Evolutionary conservation across 2,329 filamentous ascomycete species (phyloP).

Genomic region (Fusarium chlamydosporum): DNA sequence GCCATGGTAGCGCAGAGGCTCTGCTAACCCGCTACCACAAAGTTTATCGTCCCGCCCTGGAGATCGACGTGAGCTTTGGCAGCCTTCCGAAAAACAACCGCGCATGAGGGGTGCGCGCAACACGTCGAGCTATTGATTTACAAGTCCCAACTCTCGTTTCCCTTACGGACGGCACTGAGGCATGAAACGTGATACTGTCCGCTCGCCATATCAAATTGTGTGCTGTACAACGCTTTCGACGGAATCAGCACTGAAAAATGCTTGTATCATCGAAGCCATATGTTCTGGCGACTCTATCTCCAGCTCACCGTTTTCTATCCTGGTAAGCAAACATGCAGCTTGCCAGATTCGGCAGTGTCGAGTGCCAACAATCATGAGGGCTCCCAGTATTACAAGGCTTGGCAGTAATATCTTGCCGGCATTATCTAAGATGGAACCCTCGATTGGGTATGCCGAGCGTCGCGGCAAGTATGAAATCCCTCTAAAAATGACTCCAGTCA

Average conservation of each 20-base stretch:
- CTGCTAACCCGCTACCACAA: slow-evolving; percentile 40
- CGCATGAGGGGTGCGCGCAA: slow-evolving; percentile 41
- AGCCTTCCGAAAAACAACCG: slow-evolving; percentile 29
- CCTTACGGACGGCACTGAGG: slow-evolving; percentile 1
- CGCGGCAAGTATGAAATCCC: not conserved
- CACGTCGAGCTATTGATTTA: slow-evolving; percentile 14
- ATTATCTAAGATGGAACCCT: slow-evolving; percentile 17
- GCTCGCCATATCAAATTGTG: not conserved
- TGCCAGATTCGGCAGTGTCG: slow-evolving; percentile 46
- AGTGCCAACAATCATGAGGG: slow-evolving; percentile 21
- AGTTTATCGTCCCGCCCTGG: slow-evolving; percentile 46
- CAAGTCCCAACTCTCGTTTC: slow-evolving; percentile 20
- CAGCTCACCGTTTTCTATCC: slow-evolving; percentile 40
- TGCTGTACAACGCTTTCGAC: slow-evolving; percentile 22
- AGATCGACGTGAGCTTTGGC: slow-evolving; percentile 48
- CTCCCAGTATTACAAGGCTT: slow-evolving; percentile 22
- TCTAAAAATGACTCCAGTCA: slow-evolving; percentile 5
- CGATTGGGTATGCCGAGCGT: slow-evolving; percentile 20
- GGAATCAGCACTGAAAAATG: slow-evolving; percentile 14
- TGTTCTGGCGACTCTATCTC: slow-evolving; percentile 34
- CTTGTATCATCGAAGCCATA: too few species aligned
- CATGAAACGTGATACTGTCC: not conserved
- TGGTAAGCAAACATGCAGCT: slow-evolving; percentile 46
- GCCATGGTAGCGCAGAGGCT: slow-evolving; percentile 25
- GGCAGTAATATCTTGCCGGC: slow-evolving; percentile 15